These are phyloP conservation scores for Ceratocystis cubensis DNA, from an alignment of 2,329 filamentous ascomycete genomes.

Conservation along the genomic window DNA sequence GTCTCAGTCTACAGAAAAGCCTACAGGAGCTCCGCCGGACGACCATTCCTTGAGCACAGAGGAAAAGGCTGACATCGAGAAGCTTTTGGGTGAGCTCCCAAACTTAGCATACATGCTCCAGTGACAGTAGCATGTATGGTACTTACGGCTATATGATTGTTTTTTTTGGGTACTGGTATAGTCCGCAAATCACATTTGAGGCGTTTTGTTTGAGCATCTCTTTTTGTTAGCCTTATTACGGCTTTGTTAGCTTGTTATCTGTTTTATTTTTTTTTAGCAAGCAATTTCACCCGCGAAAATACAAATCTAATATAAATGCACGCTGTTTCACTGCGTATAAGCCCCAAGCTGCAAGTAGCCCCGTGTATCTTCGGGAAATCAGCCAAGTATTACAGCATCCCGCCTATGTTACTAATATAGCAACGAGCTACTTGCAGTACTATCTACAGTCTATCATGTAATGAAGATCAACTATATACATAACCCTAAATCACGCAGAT, in stretches of 20 bases:
- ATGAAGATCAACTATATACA: too few species aligned
- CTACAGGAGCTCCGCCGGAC: neutral
- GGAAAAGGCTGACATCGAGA: neutral
- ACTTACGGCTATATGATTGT: neutral
- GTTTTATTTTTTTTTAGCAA: constrained; percentile 1
- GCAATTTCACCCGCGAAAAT: neutral
- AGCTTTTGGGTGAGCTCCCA: constrained; percentile 6
- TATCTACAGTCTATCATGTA: too few species aligned
- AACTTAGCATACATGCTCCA: constrained; percentile 17
- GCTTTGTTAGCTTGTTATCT: neutral
- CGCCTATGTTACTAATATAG: too few species aligned
- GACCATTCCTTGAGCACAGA: neutral
- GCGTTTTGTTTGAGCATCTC: neutral
- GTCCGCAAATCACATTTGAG: neutral
- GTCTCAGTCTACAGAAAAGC: neutral
- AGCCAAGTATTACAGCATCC: too few species aligned
- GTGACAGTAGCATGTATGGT: neutral
- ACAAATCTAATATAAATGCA: neutral
- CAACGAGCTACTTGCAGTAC: too few species aligned
- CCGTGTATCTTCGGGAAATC: too few species aligned
- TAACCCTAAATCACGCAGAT: too few species aligned
- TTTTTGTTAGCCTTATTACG: neutral
- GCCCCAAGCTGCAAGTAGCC: neutral
- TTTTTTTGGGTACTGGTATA: neutral
- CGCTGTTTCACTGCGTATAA: neutral